Evolutionary conservation across 176 grass and related monocot genomes (phyloP), one percentile per base, ranked within the genome.

Genomic region (Areca catechu): DNA sequence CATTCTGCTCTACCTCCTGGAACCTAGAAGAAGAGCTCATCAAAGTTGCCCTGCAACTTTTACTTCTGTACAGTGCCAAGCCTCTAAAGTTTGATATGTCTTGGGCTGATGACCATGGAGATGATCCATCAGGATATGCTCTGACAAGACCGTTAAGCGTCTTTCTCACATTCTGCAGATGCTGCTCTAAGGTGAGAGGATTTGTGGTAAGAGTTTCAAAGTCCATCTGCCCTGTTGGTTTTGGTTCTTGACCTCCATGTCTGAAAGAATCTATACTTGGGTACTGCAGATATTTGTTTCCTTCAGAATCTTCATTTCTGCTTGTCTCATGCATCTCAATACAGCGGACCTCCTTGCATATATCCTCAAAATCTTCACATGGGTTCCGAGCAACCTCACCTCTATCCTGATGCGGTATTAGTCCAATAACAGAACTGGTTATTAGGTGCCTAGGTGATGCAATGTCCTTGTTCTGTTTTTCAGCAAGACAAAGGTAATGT

Each of bases 341-440:
- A 37, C 93, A 97, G 22, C 71, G 65, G 48, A 97, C 87, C 82
- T 90, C 91, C 72, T 96, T 86, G 78, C 86, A 96, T 71, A 80
- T n/a, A 60, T 96, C 86, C 71, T 90, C 83, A 24, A 65, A 82
- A 60, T 76, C 83, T 80, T 85, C 80, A 75, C 62, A 66, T 14
- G 77, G 71, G 48, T 73, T 76, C 34, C 71, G 58, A 73, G 54
- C 62, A 19, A 58, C 19, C 29, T 69, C 37, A 29, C 69, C 58
- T 80, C 69, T 74, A 23, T 60, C 76, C 25, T 74, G 65, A 68
- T 66, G 67, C 60, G 56, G 62, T 60, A 54, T 65, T 69, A 80
- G 72, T 62, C 62, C 59, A 30, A 72, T 82, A 69, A 85, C 79
- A 51, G 77, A 83, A 65, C 84, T 79, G 25, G 49, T 78, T 59